These are phyloP conservation scores for Microcos paniculata DNA, from an alignment of 345 rosid genomes.

Conservation along the genomic window DNA sequence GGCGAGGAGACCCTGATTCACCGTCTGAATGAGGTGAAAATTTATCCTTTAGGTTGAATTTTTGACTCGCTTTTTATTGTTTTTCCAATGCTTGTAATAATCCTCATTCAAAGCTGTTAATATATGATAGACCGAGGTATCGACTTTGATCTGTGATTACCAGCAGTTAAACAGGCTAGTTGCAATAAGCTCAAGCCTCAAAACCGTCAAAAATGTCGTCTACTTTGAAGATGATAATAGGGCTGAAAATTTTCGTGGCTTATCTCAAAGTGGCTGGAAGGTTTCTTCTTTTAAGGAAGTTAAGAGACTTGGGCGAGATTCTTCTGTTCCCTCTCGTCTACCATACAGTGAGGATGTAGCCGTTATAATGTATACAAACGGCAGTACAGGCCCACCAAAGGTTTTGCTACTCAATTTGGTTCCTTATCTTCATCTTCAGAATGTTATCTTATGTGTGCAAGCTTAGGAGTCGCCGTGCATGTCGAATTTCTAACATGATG, in stretches of 20 bases:
- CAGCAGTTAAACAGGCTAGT: constrained; percentile 70
- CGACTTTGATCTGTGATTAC: constrained; percentile 80
- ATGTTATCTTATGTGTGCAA: not conserved
- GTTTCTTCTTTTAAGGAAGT: constrained; percentile 72
- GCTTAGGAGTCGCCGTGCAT: not conserved
- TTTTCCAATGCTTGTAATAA: not conserved
- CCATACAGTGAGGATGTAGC: constrained; percentile 73
- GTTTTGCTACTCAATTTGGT: constrained; percentile 30
- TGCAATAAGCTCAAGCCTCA: constrained; percentile 51
- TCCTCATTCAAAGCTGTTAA: constrained; percentile 17
- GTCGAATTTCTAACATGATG: constrained; percentile 22
- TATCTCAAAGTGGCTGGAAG: constrained; percentile 41
- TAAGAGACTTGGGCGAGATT: constrained; percentile 64
- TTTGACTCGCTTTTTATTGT: not conserved
- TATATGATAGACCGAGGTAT: constrained; percentile 65
- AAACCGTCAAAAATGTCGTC: constrained; percentile 58
- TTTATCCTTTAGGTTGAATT: not conserved
- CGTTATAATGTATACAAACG: constrained; percentile 91
- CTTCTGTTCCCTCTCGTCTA: constrained; percentile 48
- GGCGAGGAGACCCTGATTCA: constrained; percentile 82
- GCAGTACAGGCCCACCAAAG: constrained; percentile 93
- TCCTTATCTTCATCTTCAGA: not conserved
- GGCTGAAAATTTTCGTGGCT: constrained; percentile 32
- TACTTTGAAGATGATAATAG: constrained; percentile 61
- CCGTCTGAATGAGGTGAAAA: constrained; percentile 76